phyloP scores from a whole-genome alignment of 2,329 filamentous ascomycete genomes.

The Mycocentrospora acerina region DNA sequence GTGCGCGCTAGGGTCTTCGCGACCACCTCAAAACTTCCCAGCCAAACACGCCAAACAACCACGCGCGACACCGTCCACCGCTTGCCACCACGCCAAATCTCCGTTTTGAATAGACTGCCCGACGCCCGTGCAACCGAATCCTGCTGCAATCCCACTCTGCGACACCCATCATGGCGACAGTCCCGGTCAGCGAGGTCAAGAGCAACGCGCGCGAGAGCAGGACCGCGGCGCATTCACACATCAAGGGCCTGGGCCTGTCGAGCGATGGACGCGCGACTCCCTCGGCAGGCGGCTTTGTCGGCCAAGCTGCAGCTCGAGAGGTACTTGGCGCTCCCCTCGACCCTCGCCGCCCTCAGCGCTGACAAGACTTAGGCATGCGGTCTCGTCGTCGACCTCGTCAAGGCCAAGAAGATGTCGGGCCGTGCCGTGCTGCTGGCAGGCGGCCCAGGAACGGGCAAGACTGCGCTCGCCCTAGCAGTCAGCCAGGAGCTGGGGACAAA shows the following conservation, averaged over 20 bases:
- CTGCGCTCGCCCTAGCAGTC: constrained; percentile 89
- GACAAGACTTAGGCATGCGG: constrained; percentile 71
- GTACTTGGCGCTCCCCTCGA: constrained; percentile 49
- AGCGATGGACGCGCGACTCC: constrained; percentile 80
- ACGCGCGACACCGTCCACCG: too few species aligned
- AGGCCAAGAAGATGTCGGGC: constrained; percentile 95
- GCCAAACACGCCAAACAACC: too few species aligned
- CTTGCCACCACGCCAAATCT: too few species aligned
- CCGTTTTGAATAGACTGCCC: neutral
- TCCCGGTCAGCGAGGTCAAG: constrained; percentile 76
- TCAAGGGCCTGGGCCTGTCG: constrained; percentile 89
- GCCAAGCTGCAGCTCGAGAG: constrained; percentile 85
- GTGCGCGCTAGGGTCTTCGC: too few species aligned
- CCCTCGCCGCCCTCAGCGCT: constrained; percentile 4
- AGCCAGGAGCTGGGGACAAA: constrained; percentile 97
- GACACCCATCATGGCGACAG: constrained; percentile 37
- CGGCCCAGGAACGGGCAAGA: constrained; percentile 93
- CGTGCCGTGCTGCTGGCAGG: constrained; percentile 90
- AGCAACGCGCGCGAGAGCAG: constrained; percentile 90
- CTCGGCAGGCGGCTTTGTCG: constrained; percentile 74
- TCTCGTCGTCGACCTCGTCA: constrained; percentile 93
- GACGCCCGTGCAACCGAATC: neutral
- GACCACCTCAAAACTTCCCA: too few species aligned
- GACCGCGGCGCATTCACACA: constrained; percentile 95
- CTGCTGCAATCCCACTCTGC: constrained; percentile 4